These are phyloP conservation scores for Ceratocystis alfenasii DNA, from an alignment of 2,329 filamentous ascomycete genomes.

Conservation along the genomic window DNA sequence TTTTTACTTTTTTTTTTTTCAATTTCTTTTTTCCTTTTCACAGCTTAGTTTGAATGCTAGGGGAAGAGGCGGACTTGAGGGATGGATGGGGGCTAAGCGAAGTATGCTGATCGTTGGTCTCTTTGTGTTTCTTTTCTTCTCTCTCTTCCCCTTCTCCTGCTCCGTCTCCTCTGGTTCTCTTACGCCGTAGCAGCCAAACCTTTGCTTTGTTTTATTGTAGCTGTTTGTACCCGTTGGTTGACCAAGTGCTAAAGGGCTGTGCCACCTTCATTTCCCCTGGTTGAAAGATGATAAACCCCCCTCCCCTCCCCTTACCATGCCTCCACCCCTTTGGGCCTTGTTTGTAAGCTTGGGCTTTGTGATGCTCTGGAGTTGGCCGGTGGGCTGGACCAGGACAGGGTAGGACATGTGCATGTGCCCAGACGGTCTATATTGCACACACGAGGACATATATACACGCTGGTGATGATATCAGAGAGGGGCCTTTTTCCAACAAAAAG, in stretches of 20 bases:
- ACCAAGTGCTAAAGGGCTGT: not conserved
- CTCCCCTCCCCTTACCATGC: not conserved
- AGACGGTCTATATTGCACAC: not conserved
- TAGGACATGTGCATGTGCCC: not conserved
- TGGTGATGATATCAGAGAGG: not conserved
- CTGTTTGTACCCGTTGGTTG: not conserved
- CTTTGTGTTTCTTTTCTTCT: not conserved
- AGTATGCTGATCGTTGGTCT: not conserved
- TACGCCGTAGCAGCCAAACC: not conserved
- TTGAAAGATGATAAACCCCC: not conserved
- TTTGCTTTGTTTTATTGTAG: not conserved
- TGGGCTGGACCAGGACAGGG: not conserved
- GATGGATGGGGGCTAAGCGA: not conserved
- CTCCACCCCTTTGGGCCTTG: not conserved
- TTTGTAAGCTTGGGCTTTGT: not conserved
- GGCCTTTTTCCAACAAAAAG: not conserved
- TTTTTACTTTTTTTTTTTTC: too few relatives aligned
- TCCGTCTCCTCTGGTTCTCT: not conserved
- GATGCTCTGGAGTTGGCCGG: not conserved
- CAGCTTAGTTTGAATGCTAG: not conserved
- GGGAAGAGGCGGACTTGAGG: not conserved
- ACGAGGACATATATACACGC: not conserved
- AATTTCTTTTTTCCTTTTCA: not conserved
- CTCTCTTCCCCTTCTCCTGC: not conserved
- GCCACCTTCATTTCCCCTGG: conserved; percentile 11